A percentile compares a stretch with the other conserved stretches of the same genome.
phyloP scores from a whole-genome alignment of 2,329 filamentous ascomycete species.

The Gnomoniopsis sp. region DNA sequence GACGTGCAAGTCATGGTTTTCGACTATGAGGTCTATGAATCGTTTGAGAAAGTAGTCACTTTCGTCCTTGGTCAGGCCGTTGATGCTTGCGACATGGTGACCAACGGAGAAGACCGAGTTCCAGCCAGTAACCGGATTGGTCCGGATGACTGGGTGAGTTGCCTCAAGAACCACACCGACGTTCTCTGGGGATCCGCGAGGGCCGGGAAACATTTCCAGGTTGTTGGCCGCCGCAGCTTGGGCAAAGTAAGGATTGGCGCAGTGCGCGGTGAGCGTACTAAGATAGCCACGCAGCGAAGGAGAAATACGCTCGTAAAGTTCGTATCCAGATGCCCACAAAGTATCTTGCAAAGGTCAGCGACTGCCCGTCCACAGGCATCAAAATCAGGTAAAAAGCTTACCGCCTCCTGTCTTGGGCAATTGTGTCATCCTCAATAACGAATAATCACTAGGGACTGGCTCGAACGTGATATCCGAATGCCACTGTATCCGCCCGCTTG shows the following conservation, averaged over 20 bases:
- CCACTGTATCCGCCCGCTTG: conserved; percentile 36
- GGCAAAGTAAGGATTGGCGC: conserved; percentile 47
- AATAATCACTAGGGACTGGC: conserved; percentile 60
- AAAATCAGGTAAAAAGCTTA: conserved; percentile 8
- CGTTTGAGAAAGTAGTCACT: conserved; percentile 42
- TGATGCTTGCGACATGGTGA: conserved; percentile 47
- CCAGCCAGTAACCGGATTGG: conserved; percentile 58
- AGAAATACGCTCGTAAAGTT: conserved; percentile 63
- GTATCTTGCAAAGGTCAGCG: conserved; percentile 37
- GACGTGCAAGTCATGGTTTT: conserved; percentile 51
- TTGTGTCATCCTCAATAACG: conserved; percentile 50
- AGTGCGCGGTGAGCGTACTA: conserved; percentile 54
- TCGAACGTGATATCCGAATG: conserved; percentile 66
- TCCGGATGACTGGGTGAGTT: conserved; percentile 52
- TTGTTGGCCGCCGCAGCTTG: conserved; percentile 41
- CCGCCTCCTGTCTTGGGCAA: conserved; percentile 49
- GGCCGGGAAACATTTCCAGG: conserved; percentile 40
- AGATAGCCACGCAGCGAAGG: conserved; percentile 54
- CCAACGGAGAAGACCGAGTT: conserved; percentile 52
- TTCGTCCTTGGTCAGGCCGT: conserved; percentile 45
- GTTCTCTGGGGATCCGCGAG: conserved; percentile 49
- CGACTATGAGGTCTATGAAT: conserved; percentile 40
- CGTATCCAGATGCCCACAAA: conserved; percentile 66
- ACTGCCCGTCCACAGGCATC: no score
- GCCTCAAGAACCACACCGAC: conserved; percentile 44